Evolutionary conservation across 441 rosid genomes (phyloP).

Genomic region (Gossypium gossypioides): DNA sequence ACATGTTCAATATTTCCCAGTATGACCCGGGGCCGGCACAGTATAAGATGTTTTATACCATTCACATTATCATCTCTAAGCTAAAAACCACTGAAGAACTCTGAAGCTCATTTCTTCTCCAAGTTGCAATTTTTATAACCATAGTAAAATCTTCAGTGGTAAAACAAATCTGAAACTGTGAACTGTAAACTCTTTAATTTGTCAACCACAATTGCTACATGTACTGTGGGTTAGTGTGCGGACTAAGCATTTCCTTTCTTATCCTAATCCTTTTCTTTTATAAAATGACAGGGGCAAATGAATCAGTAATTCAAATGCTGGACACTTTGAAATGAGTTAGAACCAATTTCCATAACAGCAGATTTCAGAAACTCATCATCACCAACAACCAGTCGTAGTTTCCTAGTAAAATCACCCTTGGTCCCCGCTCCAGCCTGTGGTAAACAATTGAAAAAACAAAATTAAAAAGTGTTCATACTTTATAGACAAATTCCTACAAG

Average conservation of each 20-base stretch:
- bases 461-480: background rate
- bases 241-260: background rate
- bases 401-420: constrained; percentile 22
- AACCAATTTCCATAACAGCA: constrained; percentile 24
- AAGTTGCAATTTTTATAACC: too few relatives aligned
- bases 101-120: too few relatives aligned
- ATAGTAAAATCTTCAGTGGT: too few relatives aligned
- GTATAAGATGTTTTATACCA: too few relatives aligned
- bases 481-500: background rate
- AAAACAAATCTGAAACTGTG: background rate
- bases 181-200: background rate
- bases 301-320: background rate
- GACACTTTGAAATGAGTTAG: constrained; percentile 15
- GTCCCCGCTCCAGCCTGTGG: constrained; percentile 30
- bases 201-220: background rate
- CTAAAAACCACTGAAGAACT: too few relatives aligned
- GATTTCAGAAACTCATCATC: constrained; percentile 25
- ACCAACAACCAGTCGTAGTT: constrained; percentile 26
- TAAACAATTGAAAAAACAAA: background rate
- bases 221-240: background rate
- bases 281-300: background rate
- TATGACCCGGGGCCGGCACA: too few relatives aligned
- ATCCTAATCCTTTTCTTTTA: background rate
- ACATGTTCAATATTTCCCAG: too few relatives aligned
- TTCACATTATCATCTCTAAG: too few relatives aligned